These are phyloP conservation scores for Neckera pumila DNA, from an alignment of 225 moss, liverwort and hornwort species.

Conservation along the genomic window DNA sequence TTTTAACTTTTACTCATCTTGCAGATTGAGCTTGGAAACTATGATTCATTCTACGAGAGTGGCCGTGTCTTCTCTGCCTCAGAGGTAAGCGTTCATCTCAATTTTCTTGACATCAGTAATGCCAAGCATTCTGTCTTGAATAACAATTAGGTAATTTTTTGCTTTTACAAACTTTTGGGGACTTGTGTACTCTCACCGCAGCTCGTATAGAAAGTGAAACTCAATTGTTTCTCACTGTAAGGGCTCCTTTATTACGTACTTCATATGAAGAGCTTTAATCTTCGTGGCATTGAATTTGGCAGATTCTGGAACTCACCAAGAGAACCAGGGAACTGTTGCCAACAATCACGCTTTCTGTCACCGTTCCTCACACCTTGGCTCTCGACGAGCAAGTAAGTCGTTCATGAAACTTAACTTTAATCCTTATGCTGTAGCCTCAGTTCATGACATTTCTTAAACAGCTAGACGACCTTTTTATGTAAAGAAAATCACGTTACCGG, in stretches of 20 bases:
- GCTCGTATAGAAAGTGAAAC: background rate
- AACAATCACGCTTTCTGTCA: slow-evolving; percentile 72
- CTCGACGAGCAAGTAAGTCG: slow-evolving; percentile 67
- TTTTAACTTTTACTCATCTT: background rate
- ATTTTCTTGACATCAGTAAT: background rate
- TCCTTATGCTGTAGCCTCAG: background rate
- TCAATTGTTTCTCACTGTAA: background rate
- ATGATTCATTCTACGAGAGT: slow-evolving; percentile 79
- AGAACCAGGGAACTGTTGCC: slow-evolving; percentile 72
- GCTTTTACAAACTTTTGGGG: background rate
- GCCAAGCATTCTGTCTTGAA: background rate
- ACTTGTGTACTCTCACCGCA: background rate
- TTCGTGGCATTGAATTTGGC: background rate
- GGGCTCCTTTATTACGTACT: background rate
- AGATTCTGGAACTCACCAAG: slow-evolving; percentile 75
- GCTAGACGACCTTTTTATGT: background rate
- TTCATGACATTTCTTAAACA: background rate
- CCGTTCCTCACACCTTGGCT: slow-evolving; percentile 80
- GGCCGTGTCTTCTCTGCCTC: slow-evolving; percentile 76
- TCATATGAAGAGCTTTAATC: background rate
- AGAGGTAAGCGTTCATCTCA: slow-evolving; percentile 32
- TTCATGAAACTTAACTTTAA: background rate
- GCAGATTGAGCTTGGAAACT: slow-evolving; percentile 91
- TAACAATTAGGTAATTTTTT: background rate
- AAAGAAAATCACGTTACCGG: background rate